Evolutionary conservation across 257 asterid genomes (phyloP).

Genomic region (Rubia yunnanensis): DNA sequence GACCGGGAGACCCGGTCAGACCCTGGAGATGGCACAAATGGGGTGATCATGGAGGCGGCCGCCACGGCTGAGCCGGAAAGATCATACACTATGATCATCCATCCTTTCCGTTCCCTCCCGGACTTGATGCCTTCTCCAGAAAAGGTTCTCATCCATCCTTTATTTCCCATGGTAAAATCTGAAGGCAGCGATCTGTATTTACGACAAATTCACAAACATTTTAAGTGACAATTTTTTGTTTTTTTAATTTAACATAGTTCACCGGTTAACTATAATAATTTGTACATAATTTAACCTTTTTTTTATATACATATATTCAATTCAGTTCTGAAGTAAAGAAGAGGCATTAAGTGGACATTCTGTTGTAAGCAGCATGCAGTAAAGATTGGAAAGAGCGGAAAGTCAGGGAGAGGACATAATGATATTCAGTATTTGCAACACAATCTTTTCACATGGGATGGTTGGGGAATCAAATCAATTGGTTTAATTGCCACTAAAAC

Average conservation of each 20-base stretch:
- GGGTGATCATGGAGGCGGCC: slow-evolving; percentile 91
- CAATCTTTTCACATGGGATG: slow-evolving; percentile 46
- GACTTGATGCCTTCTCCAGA: slow-evolving; percentile 38
- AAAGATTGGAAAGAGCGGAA: background rate
- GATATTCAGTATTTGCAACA: background rate
- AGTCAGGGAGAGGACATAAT: slow-evolving; percentile 13
- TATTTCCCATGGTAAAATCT: slow-evolving; percentile 47
- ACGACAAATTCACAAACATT: background rate
- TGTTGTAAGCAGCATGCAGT: background rate
- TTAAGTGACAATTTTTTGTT: no score
- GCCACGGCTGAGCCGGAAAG: slow-evolving; percentile 89
- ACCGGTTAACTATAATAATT: no score
- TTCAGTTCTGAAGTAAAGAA: no score
- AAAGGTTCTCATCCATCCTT: slow-evolving; percentile 57
- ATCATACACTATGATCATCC: slow-evolving; percentile 74
- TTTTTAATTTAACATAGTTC: no score
- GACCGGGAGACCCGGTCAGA: slow-evolving; percentile 80
- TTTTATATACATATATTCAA: no score
- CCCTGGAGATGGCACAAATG: slow-evolving; percentile 72
- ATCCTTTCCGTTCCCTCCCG: slow-evolving; percentile 69
- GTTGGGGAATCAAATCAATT: slow-evolving; percentile 33
- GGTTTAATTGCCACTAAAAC: slow-evolving; percentile 10
- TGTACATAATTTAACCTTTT: no score
- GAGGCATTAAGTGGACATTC: no score
- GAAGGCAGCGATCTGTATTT: slow-evolving; percentile 56